Evolutionary conservation across 192 early-diverging fungal species (phyloP), one percentile per base, ranked within the genome.

Genomic region (Podila epigama): DNA sequence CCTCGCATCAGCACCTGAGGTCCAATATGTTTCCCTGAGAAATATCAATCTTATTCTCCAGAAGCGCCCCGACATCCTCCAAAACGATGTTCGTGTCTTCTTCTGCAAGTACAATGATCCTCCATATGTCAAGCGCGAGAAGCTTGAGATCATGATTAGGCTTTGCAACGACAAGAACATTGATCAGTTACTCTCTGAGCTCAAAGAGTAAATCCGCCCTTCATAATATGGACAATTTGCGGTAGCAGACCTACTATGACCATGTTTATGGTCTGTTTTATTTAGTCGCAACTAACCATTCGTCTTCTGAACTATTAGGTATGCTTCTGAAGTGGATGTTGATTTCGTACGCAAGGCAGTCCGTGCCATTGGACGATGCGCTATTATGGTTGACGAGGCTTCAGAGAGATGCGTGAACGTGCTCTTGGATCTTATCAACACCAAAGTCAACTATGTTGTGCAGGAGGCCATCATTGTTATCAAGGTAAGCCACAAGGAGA

Each of bases 71-170:
- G 92, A 94, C 59, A 86, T 98, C 60, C 82, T 99, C 44, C 88
- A 81, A 58, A 93, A 96, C 68, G 96, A 99, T 65, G 96, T 97
- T 51, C 87, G 95, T 32, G 96, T 98, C 22, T 99, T 99, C 80
- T 99, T 97, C 77, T 96, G 94, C 83, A 96, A 96, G 78, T 99
- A 96, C 85, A 98, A 99, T 81, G 97, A 99, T 83, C 95, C 97
- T 29, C 92, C 92, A 25, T 99, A 97, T 64, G 96, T 99, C 67
- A 99, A 99, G 80, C 83, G 92, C 36, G 96, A 98, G 60, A 99
- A 99, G 68, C 84, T 99, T 34, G 94, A 95, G 55, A 92, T 99
- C 41, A 91, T 99, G 79, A 92, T 98, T 68, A 92, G 90, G 50
- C 87, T 99, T 25, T 92, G 90, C 66, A 91, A 89, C 25, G 93